Base-by-base conservation (phyloP, 2,329 filamentous ascomycete species). In the Cordyceps cateniannulata region DNA sequence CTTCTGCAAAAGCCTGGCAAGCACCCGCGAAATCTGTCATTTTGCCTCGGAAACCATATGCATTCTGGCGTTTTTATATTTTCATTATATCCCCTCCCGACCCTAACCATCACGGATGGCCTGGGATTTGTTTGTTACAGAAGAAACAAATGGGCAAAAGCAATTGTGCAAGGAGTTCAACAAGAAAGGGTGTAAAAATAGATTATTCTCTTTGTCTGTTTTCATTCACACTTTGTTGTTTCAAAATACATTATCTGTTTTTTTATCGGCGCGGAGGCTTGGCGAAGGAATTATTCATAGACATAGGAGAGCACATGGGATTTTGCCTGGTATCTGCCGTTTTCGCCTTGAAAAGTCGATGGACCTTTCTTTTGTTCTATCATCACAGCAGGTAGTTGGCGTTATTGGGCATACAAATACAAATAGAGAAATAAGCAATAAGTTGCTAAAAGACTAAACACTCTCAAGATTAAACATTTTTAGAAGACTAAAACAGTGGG, bases 81-180 rank as follows among this genome's bases (percentile, higher is more conserved):
- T 57, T 29, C 29, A 50, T 50, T 58, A 58, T 58, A 58, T 58
- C 55, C 55, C 55, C 44, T 49, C 55, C 55, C 16, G 40, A 27
- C 29, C 55, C n/a, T n/a, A 9, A 10, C 24, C 22, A 25, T 20
- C 10, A 58, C 44, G 45, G 29, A 40, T 40, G 55, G 32, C 27
- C 22, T 20, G 24, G 44, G 55, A 14, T 24, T 22, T 49, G 44
- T 35, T 40, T 49, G 18, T 24, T 38, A 9, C 14, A n/a, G 29
- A 20, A 18, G 16, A 49, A 18, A 40, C 20, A 58, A 49, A 50
- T 22, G 47, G 32, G 20, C 51, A 53, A 18, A 27, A 25, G 35
- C 16, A 40, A 24, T 20, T 42, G 50, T 40, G 49, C n/a, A 6
- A 22, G 49, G 49, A 51, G 49, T 35, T 51, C 5, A 16, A 32